These are phyloP conservation scores for Pachysandra terminalis DNA, from an alignment of 164 flowering plant species.

Conservation along the genomic window DNA sequence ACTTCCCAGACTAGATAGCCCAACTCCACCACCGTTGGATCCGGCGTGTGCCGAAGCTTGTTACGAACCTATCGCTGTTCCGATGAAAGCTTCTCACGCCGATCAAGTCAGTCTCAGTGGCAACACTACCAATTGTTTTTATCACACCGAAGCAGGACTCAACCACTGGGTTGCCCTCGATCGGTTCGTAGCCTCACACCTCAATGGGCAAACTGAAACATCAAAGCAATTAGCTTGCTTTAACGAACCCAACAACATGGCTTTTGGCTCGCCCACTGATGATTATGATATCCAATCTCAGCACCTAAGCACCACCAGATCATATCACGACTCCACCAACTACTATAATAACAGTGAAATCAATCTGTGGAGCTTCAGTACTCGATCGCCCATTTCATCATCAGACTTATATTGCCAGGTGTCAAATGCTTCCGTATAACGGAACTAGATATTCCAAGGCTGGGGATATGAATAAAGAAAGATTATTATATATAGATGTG, in stretches of 20 bases:
- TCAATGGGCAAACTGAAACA: slow-evolving; percentile 8
- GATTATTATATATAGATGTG: no score
- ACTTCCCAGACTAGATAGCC: slow-evolving; percentile 15
- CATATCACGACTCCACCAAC: not conserved
- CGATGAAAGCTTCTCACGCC: not conserved
- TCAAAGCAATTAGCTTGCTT: not conserved
- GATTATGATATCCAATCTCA: slow-evolving; percentile 12
- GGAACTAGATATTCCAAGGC: no score
- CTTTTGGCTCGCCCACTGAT: not conserved
- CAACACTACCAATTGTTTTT: not conserved
- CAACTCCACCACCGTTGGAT: slow-evolving; percentile 18
- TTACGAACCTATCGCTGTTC: not conserved
- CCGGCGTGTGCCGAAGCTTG: slow-evolving; percentile 6
- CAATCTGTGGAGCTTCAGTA: slow-evolving; percentile 18
- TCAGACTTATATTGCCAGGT: slow-evolving; percentile 43
- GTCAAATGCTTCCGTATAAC: slow-evolving; percentile 42
- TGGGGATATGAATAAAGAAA: no score
- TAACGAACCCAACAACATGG: not conserved
- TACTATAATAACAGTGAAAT: not conserved
- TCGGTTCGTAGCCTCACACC: slow-evolving; percentile 15
- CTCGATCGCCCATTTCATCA: slow-evolving; percentile 7
- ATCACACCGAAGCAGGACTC: not conserved
- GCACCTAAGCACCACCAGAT: not conserved
- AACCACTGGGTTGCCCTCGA: slow-evolving; percentile 17
- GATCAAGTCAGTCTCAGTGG: slow-evolving; percentile 2